These are phyloP conservation scores for Mucor velutinosus DNA, from an alignment of 371 early-diverging fungal genomes.

Conservation along the genomic window DNA sequence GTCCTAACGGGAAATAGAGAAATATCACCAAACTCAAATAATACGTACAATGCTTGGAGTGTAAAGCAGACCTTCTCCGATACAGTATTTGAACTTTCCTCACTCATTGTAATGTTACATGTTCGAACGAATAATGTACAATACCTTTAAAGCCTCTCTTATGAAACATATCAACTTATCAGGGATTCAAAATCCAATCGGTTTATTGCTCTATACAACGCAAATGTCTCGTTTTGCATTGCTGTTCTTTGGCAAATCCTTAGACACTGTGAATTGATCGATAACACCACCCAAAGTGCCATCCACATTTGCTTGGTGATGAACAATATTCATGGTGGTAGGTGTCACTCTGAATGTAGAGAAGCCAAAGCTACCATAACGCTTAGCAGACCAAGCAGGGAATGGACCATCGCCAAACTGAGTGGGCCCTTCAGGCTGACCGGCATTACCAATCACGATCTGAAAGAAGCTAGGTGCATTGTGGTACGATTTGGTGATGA, in stretches of 20 bases:
- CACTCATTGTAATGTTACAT: no score
- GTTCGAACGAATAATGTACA: no score
- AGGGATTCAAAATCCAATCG: not conserved
- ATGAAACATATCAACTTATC: no score
- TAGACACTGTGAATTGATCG: constrained; percentile 35
- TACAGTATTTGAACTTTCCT: no score
- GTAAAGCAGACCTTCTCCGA: no score
- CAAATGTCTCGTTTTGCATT: not conserved
- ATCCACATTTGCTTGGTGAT: constrained; percentile 30
- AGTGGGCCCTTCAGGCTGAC: constrained; percentile 35
- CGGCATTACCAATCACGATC: constrained; percentile 38
- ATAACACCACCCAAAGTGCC: constrained; percentile 34
- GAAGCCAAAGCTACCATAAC: constrained; percentile 41
- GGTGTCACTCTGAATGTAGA: constrained; percentile 39
- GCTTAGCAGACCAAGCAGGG: constrained; percentile 40
- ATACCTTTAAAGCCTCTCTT: no score
- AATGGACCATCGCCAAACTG: constrained; percentile 24
- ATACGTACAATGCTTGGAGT: no score
- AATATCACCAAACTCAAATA: no score
- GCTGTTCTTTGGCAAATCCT: constrained; percentile 6
- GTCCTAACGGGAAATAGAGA: no score
- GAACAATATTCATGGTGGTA: constrained; percentile 24
- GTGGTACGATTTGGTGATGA: constrained; percentile 29
- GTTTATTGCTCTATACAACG: not conserved
- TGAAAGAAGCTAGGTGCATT: constrained; percentile 40